Evolutionary conservation across 768 basidiomycete genomes (phyloP).

Genomic region (Flagelloscypha sp.): DNA sequence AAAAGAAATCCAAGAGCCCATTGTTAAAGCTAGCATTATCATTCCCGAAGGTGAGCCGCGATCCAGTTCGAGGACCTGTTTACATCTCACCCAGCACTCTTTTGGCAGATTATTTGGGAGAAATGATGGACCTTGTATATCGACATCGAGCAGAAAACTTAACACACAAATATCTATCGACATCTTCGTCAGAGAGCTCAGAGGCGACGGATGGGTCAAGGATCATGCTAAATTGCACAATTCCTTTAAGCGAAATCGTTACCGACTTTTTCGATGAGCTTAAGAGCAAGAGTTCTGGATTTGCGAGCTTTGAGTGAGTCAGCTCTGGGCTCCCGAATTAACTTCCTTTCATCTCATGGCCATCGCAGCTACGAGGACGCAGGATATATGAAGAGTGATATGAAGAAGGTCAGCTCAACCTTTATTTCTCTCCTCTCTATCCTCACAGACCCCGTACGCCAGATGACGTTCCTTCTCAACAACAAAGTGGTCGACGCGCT

Average conservation of each 20-base stretch:
- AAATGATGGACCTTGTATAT: conserved; percentile 93
- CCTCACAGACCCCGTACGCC: too few species aligned
- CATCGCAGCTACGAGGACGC: conserved; percentile 82
- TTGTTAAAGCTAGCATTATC: conserved; percentile 90
- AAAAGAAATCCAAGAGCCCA: conserved; percentile 80
- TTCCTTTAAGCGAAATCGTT: conserved; percentile 92
- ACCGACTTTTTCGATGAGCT: conserved; percentile 93
- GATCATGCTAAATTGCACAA: conserved; percentile 68
- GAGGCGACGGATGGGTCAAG: too few species aligned
- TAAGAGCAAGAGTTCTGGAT: conserved; percentile 87
- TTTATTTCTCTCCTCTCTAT: conserved; percentile 1
- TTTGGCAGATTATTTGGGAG: conserved; percentile 75
- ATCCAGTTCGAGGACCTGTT: too few species aligned
- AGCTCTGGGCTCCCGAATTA: neutral
- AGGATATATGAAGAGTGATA: conserved; percentile 73
- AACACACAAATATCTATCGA: conserved; percentile 78
- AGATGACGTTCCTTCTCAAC: conserved; percentile 92
- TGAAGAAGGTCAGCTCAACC: conserved; percentile 72
- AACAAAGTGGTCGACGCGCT: conserved; percentile 87
- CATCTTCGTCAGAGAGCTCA: conserved; percentile 36
- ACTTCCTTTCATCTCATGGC: conserved; percentile 6
- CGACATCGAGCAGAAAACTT: conserved; percentile 76
- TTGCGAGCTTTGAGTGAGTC: conserved; percentile 84
- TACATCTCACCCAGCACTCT: conserved; percentile 2
- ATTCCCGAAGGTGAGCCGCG: conserved; percentile 73